Evolutionary conservation across 2,329 filamentous ascomycete genomes (phyloP), one percentile per base, ranked within the genome.

Genomic region (Calonectria hongkongensis): DNA sequence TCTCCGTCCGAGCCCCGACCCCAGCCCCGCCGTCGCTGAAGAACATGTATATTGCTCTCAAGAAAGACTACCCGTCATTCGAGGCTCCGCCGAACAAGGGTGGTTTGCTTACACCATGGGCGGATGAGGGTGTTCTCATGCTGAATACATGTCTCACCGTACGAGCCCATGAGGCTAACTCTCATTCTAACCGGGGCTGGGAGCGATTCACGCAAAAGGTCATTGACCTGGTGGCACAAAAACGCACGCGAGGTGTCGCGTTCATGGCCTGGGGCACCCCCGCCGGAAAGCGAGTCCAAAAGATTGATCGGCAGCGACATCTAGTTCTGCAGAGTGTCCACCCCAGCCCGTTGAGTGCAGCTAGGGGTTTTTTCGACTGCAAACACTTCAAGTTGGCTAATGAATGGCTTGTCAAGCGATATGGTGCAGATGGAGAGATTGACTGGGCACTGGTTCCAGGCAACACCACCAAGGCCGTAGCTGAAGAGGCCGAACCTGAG

Each of bases 101-200:
- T 50, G 97, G 97, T 13, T 90, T 98, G 0, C 89, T 99, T 25
- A 98, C 93, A 0, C 95, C 96, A 0, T 99, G 97, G 97, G 96
- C 97, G 0, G 94, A 98, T 78, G 93, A 94, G 64, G 97, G 97
- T 62, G 96, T 99, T 6, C 89, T 99, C 50, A 89, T 99, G 86
- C 90, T 99, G 76, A 99, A 99, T 83, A 97, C 97, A 0, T 98
- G 95, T 83, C 88, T 99, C 68, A 99, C 97, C 0, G 97, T 99
- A 21, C 94, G 95, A 28, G 95, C 95, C 0, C 94, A 97, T 82
- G 92, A 97, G 78, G 93, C 97, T 58, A 96, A 97, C 83, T 94
- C 92, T 33, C 97, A 99, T 84, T 88, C 94, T 3, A 93, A 94
- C 79, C 93, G 93, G 75, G 97, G 97, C 18, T 99, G 97, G 97